Evolutionary conservation across 306 rosid species (phyloP).

Genomic region (Prunus padus): DNA sequence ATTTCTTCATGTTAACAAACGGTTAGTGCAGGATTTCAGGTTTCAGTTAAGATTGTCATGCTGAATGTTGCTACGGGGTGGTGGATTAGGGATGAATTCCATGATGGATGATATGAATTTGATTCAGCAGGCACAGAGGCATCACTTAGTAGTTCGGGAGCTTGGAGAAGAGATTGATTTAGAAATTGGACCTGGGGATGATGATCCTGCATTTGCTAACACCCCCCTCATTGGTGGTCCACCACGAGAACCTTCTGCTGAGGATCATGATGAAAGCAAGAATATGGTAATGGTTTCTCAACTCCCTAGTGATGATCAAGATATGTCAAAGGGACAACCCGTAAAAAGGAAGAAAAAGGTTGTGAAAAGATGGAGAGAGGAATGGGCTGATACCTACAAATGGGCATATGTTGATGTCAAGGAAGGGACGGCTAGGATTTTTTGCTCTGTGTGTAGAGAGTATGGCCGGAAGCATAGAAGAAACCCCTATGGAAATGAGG

Average conservation of each 20-base stretch:
- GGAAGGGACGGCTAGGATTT: slow-evolving; percentile 95
- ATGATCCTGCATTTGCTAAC: slow-evolving; percentile 83
- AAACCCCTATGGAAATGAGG: slow-evolving; percentile 97
- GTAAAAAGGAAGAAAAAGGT: slow-evolving; percentile 90
- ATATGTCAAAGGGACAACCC: slow-evolving; percentile 65
- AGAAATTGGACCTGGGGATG: slow-evolving; percentile 97
- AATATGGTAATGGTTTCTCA: slow-evolving; percentile 82
- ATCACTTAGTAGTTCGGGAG: slow-evolving; percentile 90
- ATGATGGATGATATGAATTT: slow-evolving; percentile 92
- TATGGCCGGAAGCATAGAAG: slow-evolving; percentile 95
- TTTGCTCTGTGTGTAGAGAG: slow-evolving; percentile 97
- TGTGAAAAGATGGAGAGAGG: slow-evolving; percentile 99
- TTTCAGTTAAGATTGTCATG: slow-evolving; percentile 56
- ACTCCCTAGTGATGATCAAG: slow-evolving; percentile 74
- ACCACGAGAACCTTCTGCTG: slow-evolving; percentile 71
- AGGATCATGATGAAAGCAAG: slow-evolving; percentile 77
- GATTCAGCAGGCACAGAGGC: slow-evolving; percentile 94
- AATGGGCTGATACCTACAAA: slow-evolving; percentile 99
- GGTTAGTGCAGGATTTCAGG: slow-evolving; percentile 23
- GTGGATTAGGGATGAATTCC: slow-evolving; percentile 82
- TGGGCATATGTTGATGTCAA: slow-evolving; percentile 97
- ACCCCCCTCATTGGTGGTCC: slow-evolving; percentile 68
- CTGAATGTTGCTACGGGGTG: slow-evolving; percentile 76
- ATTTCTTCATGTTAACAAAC: slow-evolving; percentile 21
- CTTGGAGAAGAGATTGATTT: slow-evolving; percentile 95